Evolutionary conservation across 1,139 yeast species (phyloP).

Genomic region (Saccharomyces hybrid): DNA sequence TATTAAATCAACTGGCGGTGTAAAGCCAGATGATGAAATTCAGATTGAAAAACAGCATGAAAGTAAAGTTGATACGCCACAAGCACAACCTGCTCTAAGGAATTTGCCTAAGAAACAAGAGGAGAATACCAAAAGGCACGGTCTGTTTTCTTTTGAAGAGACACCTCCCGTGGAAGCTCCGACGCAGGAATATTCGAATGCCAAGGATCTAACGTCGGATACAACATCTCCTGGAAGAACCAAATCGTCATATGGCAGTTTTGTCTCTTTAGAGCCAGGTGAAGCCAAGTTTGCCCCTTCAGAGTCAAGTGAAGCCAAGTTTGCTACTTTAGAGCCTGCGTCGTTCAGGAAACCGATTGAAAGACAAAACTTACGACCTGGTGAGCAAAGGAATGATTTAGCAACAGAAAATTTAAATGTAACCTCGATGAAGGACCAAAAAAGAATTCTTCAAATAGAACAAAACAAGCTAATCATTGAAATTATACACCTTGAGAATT

Average conservation of each 20-base stretch:
- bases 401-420: background rate
- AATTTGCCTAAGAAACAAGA: background rate
- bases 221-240: background rate
- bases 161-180: background rate
- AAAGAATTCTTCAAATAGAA: background rate
- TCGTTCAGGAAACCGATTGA: background rate
- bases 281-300: background rate
- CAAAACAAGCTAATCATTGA: background rate
- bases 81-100: background rate
- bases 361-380: background rate
- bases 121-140: background rate
- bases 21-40: background rate
- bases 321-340: background rate
- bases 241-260: background rate
- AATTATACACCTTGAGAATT: background rate
- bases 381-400: background rate
- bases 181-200: background rate
- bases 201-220: background rate
- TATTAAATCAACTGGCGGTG: background rate
- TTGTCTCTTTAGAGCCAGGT: background rate
- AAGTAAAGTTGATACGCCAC: background rate
- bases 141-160: background rate
- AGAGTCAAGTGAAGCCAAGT: background rate
- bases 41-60: background rate
- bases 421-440: background rate